phyloP scores from a whole-genome alignment of 345 rosid genomes.

The Moricandia arvensis region DNA sequence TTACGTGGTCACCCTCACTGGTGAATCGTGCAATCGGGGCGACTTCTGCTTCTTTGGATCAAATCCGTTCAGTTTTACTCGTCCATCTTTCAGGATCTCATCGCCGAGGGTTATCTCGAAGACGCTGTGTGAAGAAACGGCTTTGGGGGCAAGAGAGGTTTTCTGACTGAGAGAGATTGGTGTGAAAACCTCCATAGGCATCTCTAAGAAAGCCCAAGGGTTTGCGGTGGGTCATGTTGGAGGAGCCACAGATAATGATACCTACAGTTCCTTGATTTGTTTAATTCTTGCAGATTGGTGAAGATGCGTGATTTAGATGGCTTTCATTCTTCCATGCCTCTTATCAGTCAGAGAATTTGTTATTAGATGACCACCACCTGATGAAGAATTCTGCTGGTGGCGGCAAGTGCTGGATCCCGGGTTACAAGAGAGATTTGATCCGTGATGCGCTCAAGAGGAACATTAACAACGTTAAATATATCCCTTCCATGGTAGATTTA shows the following conservation, averaged over 20 bases:
- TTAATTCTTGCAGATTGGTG: conserved; percentile 69
- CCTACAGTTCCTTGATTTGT: conserved; percentile 89
- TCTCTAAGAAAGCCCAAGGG: conserved; percentile 81
- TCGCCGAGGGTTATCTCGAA: conserved; percentile 68
- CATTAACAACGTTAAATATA: conserved; percentile 68
- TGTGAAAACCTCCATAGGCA: conserved; percentile 60
- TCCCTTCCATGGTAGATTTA: conserved; percentile 79
- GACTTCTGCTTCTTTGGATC: conserved; percentile 95
- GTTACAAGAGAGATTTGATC: conserved; percentile 58
- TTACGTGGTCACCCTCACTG: conserved; percentile 77
- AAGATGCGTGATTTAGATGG: conserved; percentile 67
- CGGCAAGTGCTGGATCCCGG: conserved; percentile 65
- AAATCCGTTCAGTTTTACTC: conserved; percentile 64
- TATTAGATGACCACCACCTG: conserved; percentile 4
- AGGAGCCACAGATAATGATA: conserved; percentile 86
- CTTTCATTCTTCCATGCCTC: conserved; percentile 59
- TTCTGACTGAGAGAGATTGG: conserved; percentile 78
- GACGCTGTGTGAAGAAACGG: conserved; percentile 72
- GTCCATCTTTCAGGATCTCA: conserved; percentile 75
- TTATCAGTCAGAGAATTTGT: conserved; percentile 68
- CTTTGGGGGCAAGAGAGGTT: conserved; percentile 72
- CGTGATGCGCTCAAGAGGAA: conserved; percentile 73
- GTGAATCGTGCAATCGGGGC: conserved; percentile 77
- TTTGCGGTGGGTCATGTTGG: conserved; percentile 70
- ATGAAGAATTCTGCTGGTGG: not conserved